phyloP scores from a whole-genome alignment of 352 stramenopile genomes.

The Saprolegnia parasitica region DNA sequence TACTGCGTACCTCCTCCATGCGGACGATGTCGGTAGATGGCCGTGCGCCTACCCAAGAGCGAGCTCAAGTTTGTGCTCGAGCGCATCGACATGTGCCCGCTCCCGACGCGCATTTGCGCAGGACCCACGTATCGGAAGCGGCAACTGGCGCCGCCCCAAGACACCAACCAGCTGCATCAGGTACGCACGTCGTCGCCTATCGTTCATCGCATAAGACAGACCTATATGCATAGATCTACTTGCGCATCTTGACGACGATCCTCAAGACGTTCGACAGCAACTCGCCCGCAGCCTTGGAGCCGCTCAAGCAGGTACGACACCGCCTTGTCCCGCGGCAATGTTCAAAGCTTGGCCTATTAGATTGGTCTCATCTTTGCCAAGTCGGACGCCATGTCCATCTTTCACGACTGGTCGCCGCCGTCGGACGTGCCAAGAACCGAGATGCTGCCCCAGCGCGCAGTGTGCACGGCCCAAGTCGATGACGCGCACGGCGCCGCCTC shows the following conservation, averaged over 20 bases:
- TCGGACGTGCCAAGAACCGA: conserved; percentile 45
- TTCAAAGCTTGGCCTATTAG: conserved; percentile 32
- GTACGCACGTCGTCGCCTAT: conserved; percentile 31
- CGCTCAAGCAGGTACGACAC: conserved; percentile 63
- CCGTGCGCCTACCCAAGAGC: conserved; percentile 75
- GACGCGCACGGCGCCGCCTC: conserved; percentile 45
- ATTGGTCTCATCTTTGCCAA: conserved; percentile 54
- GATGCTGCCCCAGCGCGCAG: conserved; percentile 43
- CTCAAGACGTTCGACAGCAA: conserved; percentile 56
- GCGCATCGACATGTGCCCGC: conserved; percentile 65
- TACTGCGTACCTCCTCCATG: not conserved
- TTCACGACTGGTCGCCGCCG: conserved; percentile 71
- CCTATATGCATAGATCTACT: conserved; percentile 44
- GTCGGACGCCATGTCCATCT: conserved; percentile 63
- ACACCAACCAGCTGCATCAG: conserved; percentile 79
- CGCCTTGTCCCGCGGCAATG: not conserved
- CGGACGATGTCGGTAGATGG: conserved; percentile 27
- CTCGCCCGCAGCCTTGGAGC: conserved; percentile 41
- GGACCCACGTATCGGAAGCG: conserved; percentile 63
- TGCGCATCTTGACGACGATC: conserved; percentile 54
- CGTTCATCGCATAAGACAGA: not conserved
- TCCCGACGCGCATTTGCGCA: conserved; percentile 46
- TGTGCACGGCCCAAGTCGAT: conserved; percentile 55
- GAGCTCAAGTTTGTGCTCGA: conserved; percentile 84
- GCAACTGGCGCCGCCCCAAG: conserved; percentile 41